Evolutionary conservation across 441 rosid genomes (phyloP), one percentile per base, ranked within the genome.

Genomic region (Arabidopsis hybrid): DNA sequence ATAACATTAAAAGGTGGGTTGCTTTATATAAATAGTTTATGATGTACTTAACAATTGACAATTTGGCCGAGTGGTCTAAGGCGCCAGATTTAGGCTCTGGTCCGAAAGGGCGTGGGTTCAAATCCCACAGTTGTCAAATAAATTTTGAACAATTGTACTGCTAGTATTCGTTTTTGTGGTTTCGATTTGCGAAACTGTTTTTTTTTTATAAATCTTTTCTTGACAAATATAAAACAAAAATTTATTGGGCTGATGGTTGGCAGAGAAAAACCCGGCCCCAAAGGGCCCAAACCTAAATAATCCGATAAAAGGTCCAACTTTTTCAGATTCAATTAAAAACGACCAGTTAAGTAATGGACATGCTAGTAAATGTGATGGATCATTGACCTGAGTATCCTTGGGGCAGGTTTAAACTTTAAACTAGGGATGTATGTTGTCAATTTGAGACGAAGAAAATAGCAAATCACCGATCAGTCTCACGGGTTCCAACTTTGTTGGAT

Each of bases 51-150:
- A 21, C 26, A 21, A 21, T 21, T 0, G 69, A 65, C 69, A 65
- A 56, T 65, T 65, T 65, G 69, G 69, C 69, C 69, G 69, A 65
- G 69, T 93, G 98, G 97, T 90, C 93, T 89, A 92, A 93, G 97
- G 98, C 96, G 97, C 97, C 97, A 93, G 96, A 89, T 91, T 96
- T 88, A 90, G 97, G 97, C 91, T 93, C 96, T 95, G 92, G 97
- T 95, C 93, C 96, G 95, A 88, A 91, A 95, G 94, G 97, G 97
- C 97, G 97, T 93, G 97, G 97, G 97, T 93, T 95, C 97, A 91
- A 93, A 88, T 90, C 97, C 98, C 97, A 92, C 93, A 65, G 69
- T 16, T 40, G 62, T 67, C 61, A 53, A 21, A 21, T 21, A 21
- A 21, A 21, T 21, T 21, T 21, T 21, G 26, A 21, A 21, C 26